Base-by-base conservation (phyloP, 1,284 basidiomycete genomes). In the Malassezia obtusa region DNA sequence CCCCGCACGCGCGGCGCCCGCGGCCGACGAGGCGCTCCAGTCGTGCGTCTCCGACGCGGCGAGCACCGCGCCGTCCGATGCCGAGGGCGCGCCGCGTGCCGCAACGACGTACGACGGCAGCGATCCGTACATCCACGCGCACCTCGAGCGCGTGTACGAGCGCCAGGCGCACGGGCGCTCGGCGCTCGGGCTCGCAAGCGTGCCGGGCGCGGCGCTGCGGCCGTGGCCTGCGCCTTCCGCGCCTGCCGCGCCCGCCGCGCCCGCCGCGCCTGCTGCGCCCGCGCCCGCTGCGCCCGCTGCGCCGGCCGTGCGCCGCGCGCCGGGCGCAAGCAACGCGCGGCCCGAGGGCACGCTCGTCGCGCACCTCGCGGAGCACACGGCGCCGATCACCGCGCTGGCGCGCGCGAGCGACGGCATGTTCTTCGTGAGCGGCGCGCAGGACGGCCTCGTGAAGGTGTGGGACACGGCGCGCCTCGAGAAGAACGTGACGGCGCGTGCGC, bases 321-420 rank as follows among this genome's bases (percentile, higher is more conserved):
- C 15, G 15, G 7, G 3, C 15, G 17, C 15, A 2, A 66, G 63
- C 56, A 65, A 68, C 35, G 58, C 58, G 9, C 52, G 65, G 21
- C 70, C 70, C 1, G 65, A 68, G 30, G 71, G 69, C 33, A 58
- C 62, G 24, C 52, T 73, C 12, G 59, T 73, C 25, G 65, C 69
- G 0, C 68, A 65, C 41, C 67, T 72, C 48, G 64, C 81, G 19
- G 87, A 73, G 48, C 68, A 71, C 48, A 57, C 62, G 9, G 63
- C 51, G 25, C 50, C 62, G 1, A 79, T 98, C 56, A 89, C 85
- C 1, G 81, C 83, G 1, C 78, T 98, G 15, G 84, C 85, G 0
- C 86, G 92, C 10, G 85, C 92, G 1, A 89, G 90, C 0, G 94
- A 98, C 70, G 89, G 94, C 60, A 77, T 84, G 60, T 99, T 95